Evolutionary conservation across 1,284 basidiomycete genomes (phyloP).

Genomic region (Agroathelia rolfsii): DNA sequence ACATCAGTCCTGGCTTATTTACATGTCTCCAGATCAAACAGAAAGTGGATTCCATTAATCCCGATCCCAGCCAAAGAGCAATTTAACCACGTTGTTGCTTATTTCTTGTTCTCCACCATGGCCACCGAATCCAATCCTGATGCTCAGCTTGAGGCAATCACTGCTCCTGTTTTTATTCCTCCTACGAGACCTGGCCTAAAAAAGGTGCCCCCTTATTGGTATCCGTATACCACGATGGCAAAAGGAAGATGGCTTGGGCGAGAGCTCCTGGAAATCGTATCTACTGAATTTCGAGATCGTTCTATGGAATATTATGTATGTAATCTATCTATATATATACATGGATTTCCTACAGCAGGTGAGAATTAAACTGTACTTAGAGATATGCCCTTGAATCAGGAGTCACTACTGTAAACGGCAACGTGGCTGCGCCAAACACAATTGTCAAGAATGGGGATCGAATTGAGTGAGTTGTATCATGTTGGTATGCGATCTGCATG

Average conservation of each 20-base stretch:
- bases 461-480: conserved; percentile 57
- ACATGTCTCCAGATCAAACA: conserved; percentile 16
- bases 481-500: conserved; percentile 1
- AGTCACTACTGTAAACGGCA: conserved; percentile 89
- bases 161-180: conserved; percentile 9
- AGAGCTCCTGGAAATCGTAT: conserved; percentile 78
- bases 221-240: conserved; percentile 83
- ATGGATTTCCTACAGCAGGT: conserved; percentile 5
- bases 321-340: conserved; percentile 16
- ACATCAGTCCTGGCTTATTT: conserved; percentile 21
- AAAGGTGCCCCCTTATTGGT: conserved; percentile 72
- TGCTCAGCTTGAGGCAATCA: conserved; percentile 12
- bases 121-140: conserved; percentile 24
- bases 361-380: conserved; percentile 26
- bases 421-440: conserved; percentile 69
- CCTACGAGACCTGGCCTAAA: conserved; percentile 38
- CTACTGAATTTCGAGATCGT: conserved; percentile 84
- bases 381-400: conserved; percentile 90
- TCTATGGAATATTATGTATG: conserved; percentile 89
- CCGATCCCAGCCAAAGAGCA: conserved; percentile 37
- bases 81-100: conserved; percentile 42
- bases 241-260: conserved; percentile 85
- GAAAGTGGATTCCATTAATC: conserved; percentile 34
- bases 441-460: conserved; percentile 84
- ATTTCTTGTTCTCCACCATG: conserved; percentile 40